Evolutionary conservation across 2,329 filamentous ascomycete genomes (phyloP), one percentile per base, ranked within the genome.

Genomic region (Epichloe hybrida): DNA sequence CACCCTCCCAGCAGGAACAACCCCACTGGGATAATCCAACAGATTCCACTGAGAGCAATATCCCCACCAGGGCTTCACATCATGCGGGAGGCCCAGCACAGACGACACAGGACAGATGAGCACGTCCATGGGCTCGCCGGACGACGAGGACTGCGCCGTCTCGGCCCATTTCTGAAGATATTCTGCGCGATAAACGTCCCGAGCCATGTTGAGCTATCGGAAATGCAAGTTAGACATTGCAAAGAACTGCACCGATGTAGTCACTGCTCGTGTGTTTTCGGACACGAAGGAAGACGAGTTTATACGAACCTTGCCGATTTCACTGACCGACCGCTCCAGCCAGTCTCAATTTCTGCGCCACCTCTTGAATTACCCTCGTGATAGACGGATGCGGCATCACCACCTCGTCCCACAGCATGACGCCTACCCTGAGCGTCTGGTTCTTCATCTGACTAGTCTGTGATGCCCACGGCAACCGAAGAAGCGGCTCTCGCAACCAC

Each of bases 21-120:
- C 54, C 31, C 50, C 56, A 57, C 46, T 42, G 6, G 83, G 79
- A 61, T 84, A 84, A 61, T 87, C 81, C 1, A 86, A 71, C 41
- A 86, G 58, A 59, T 86, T 87, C 80, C 81, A 86, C 54, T 81
- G 75, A 0, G 74, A 68, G 0, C 80, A 84, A 56, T 86, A 87
- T 1, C 74, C 74, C 80, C 81, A 86, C 69, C 61, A 83, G 58
- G 62, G 61, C 3, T 61, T 64, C 9, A 63, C 57, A 4, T 65
- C 64, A 55, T 78, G 62, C 54, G 80, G 54, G 53, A 66, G 52
- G 57, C 64, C 71, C 54, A 75, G 64, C 72, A 76, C n/a, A 2
- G 79, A 77, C 0, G 74, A 75, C 0, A 71, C 75, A 0, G 81
- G 82, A 50, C 75, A 80, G 1, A 86, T 66, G 36, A 86, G 75